Evolutionary conservation across 495 filamentous ascomycete species (phyloP), one percentile per base, ranked within the genome.

Genomic region (Lophiostoma macrostomum): DNA sequence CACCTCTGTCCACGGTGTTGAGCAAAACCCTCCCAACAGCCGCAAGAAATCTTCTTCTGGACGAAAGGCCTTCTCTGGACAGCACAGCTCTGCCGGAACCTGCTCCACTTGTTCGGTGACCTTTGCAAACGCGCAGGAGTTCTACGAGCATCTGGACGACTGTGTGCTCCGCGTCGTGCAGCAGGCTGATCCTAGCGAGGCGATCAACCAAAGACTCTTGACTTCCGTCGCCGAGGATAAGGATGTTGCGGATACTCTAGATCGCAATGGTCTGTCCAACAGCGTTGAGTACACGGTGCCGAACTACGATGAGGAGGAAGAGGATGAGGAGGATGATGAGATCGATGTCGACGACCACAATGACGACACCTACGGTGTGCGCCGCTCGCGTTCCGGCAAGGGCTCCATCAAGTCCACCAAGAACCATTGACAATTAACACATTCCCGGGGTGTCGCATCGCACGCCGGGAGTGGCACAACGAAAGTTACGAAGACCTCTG

Each of bases 91-190:
- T 6, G 48, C 63, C 27, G 94, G 91, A 71, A 96, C 93, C 71
- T 99, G 93, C 70, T 95, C 90, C 10, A 99, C 93, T 24, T 99
- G 93, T 70, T 87, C 87, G 16, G 78, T 79, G 27, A 96, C 86
- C 14, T 99, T 99, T 73, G 82, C 78, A 70, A 96, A 87, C 62
- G 90, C 93, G 16, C 93, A 99, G 64, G 91, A 97, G 69, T 96
- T 97, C 71, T 97, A 97, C 69, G 93, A 99, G 76, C 93, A 99
- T 80, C 72, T 99, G 60, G 93, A 99, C 67, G 93, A 99, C 76
- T 99, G 93, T 69, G 94, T 99, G 49, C 79, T 97, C 49, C 88
- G 90, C 62, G 91, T 96, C 47, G 94, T 99, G 30, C 94, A 97
- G 67, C 90, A 96, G 71, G 88, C 94, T 66, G 93, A 97, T 65